Percentiles rank a stretch among this genome's conserved stretches.
Evolutionary conservation across 768 basidiomycete genomes (phyloP).

Genomic region (Goffeauzyma gilvescens): DNA sequence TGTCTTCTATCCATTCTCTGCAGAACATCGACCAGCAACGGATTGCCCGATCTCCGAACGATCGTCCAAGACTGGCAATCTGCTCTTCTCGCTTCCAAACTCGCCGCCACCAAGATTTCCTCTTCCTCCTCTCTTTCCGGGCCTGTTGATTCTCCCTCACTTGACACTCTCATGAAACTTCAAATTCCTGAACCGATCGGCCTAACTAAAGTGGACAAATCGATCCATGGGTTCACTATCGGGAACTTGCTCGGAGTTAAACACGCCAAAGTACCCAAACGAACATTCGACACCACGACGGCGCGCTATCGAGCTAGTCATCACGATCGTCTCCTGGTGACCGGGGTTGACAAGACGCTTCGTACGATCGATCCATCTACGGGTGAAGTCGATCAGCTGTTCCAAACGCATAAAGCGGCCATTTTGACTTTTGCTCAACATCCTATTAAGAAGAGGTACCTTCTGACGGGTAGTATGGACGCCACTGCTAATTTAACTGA

Average conservation of each 20-base stretch:
- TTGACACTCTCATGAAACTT: conserved; percentile 14
- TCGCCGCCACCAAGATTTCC: background rate
- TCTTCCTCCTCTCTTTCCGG: background rate
- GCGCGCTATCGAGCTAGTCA: conserved; percentile 13
- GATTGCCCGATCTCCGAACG: conserved; percentile 22
- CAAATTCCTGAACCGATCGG: conserved; percentile 12
- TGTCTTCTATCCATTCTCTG: background rate
- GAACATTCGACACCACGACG: conserved; percentile 19
- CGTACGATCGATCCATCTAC: conserved; percentile 20
- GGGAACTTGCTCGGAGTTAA: conserved; percentile 20
- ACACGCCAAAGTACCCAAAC: conserved; percentile 12
- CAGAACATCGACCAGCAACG: too few relatives aligned
- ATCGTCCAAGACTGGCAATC: conserved; percentile 19
- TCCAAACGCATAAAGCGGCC: conserved; percentile 25
- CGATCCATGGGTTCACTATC: conserved; percentile 21
- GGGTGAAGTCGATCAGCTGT: conserved; percentile 22
- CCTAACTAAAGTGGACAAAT: conserved; percentile 18
- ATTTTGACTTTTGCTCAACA: conserved; percentile 23
- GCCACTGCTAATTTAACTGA: conserved; percentile 27
- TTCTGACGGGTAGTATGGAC: conserved; percentile 29
- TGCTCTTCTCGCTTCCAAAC: conserved; percentile 1
- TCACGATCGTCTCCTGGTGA: conserved; percentile 16
- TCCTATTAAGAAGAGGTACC: conserved; percentile 20
- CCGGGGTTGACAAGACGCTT: conserved; percentile 27
- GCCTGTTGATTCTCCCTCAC: conserved; percentile 1